Percentiles rank a stretch among this genome's conserved stretches.
Evolutionary conservation across 345 rosid species (phyloP).

Genomic region (Gossypium sturtianum): DNA sequence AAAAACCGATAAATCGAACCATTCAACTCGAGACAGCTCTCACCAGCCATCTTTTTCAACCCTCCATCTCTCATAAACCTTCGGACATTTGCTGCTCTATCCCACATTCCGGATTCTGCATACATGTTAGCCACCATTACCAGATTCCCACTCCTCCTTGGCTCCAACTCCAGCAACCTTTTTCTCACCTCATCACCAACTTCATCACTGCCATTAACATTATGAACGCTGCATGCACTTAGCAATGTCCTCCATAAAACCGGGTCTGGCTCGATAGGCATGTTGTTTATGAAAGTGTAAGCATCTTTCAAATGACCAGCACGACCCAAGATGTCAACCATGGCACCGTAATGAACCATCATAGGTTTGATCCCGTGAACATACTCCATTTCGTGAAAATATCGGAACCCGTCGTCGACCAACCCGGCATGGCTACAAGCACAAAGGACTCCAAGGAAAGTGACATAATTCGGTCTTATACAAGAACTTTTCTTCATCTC

Average conservation of each 20-base stretch:
- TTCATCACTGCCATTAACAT: constrained; percentile 30
- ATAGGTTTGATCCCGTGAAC: constrained; percentile 62
- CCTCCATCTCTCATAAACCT: constrained; percentile 49
- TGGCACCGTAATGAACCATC: constrained; percentile 68
- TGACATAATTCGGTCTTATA: constrained; percentile 62
- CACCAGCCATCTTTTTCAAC: constrained; percentile 62
- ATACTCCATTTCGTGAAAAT: constrained; percentile 62
- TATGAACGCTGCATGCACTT: constrained; percentile 52
- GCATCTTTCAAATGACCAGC: constrained; percentile 72
- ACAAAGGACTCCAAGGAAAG: constrained; percentile 79
- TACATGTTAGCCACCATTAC: constrained; percentile 72
- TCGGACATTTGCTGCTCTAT: constrained; percentile 54
- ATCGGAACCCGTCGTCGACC: constrained; percentile 61
- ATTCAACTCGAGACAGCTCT: constrained; percentile 55
- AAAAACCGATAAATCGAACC: constrained; percentile 55
- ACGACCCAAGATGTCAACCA: constrained; percentile 70
- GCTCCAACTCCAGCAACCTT: constrained; percentile 65
- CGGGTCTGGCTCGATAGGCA: constrained; percentile 56
- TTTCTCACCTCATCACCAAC: constrained; percentile 44
- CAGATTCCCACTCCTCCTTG: constrained; percentile 66
- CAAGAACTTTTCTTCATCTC: constrained; percentile 40
- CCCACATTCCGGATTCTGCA: constrained; percentile 82
- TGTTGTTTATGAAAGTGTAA: constrained; percentile 35
- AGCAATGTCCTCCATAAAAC: constrained; percentile 73
- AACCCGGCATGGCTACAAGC: constrained; percentile 80